Evolutionary conservation across 2,329 filamentous ascomycete species (phyloP).

Genomic region (Domatiomyces globalis): DNA sequence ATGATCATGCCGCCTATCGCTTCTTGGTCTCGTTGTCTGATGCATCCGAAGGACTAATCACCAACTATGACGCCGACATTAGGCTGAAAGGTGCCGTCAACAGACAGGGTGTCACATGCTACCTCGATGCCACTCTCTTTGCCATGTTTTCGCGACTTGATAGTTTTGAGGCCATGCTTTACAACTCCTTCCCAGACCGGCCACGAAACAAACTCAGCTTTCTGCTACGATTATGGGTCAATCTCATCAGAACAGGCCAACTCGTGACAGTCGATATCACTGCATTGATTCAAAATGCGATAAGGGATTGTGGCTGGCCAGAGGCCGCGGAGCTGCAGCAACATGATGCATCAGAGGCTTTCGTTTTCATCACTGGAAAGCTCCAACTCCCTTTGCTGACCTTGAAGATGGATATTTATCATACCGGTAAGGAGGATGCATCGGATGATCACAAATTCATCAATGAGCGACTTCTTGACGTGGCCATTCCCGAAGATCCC

Average conservation of each 20-base stretch:
- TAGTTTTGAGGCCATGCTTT: slow-evolving; percentile 85
- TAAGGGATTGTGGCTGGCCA: slow-evolving; percentile 77
- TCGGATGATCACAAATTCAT: slow-evolving; percentile 89
- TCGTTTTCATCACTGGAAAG: slow-evolving; percentile 83
- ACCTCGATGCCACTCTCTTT: slow-evolving; percentile 78
- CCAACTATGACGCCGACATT: slow-evolving; percentile 56
- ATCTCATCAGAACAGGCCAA: slow-evolving; percentile 71
- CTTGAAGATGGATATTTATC: slow-evolving; percentile 86
- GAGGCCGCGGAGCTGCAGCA: slow-evolving; percentile 66
- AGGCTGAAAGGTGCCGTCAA: slow-evolving; percentile 77
- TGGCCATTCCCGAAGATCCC: slow-evolving; percentile 58
- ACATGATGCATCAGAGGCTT: slow-evolving; percentile 91
- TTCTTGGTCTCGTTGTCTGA: slow-evolving; percentile 66
- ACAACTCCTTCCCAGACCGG: slow-evolving; percentile 61
- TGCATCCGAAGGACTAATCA: slow-evolving; percentile 64
- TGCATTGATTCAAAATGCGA: slow-evolving; percentile 62
- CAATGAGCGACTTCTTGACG: slow-evolving; percentile 77
- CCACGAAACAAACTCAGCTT: slow-evolving; percentile 59
- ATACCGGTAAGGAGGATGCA: slow-evolving; percentile 69
- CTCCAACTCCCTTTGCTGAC: slow-evolving; percentile 77
- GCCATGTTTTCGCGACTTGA: slow-evolving; percentile 88
- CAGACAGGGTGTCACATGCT: slow-evolving; percentile 77
- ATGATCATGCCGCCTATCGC: slow-evolving; percentile 60
- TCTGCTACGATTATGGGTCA: slow-evolving; percentile 78
- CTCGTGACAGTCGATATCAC: slow-evolving; percentile 81